phyloP scores from a whole-genome alignment of 257 asterid genomes.

The Nemophila menziesii region DNA sequence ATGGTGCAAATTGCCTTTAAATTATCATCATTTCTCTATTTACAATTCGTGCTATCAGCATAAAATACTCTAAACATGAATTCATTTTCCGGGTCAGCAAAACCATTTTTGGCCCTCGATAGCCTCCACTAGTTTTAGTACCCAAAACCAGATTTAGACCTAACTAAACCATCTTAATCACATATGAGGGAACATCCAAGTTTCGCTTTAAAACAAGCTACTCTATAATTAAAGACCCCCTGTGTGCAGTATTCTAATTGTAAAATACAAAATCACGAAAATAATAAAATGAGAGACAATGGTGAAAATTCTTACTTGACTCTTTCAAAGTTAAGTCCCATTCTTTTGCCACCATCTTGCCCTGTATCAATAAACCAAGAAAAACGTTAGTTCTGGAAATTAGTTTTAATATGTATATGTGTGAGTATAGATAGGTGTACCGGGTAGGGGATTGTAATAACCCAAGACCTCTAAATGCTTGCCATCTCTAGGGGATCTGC shows the following conservation, averaged over 20 bases:
- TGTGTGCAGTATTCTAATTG: not conserved
- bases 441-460: slow-evolving; percentile 91
- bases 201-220: not conserved
- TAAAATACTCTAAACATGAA: too few species aligned
- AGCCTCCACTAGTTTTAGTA: too few species aligned
- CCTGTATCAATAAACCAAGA: slow-evolving; percentile 33
- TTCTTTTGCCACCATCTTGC: slow-evolving; percentile 89
- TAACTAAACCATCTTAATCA: too few species aligned
- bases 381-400: not conserved
- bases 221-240: not conserved
- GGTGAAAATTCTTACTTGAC: slow-evolving; percentile 40
- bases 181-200: not conserved
- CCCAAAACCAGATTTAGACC: too few species aligned
- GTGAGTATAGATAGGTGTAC: slow-evolving; percentile 13
- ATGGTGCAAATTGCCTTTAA: too few species aligned
- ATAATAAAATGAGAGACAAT: slow-evolving; percentile 3
- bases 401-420: too few species aligned
- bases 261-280: not conserved
- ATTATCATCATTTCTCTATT: too few species aligned
- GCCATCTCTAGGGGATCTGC: slow-evolving; percentile 96
- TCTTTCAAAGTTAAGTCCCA: slow-evolving; percentile 89
- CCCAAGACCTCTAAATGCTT: slow-evolving; percentile 91
- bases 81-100: too few species aligned
- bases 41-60: too few species aligned
- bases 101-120: too few species aligned